Conservation (phyloP, 1,284 basidiomycete species). For the Fomitopsis betulina region DNA sequence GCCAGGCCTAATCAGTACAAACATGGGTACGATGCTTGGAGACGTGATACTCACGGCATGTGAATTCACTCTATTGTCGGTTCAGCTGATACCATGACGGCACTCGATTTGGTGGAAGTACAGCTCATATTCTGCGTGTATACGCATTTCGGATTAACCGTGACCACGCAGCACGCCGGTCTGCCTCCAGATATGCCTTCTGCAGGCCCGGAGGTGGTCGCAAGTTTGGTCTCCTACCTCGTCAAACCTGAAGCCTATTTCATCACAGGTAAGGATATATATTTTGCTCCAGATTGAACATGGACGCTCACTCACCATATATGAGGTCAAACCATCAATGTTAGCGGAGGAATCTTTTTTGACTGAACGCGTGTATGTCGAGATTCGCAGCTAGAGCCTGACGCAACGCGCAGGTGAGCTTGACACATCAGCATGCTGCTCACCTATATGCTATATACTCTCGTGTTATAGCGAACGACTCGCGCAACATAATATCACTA, state of each 20-base stretch:
- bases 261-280: slow-evolving; percentile 8
- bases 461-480: no score
- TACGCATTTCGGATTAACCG: not conserved
- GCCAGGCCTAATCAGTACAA: slow-evolving; percentile 4
- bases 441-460: no score
- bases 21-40: not conserved
- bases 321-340: not conserved
- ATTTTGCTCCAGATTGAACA: no score
- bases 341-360: not conserved
- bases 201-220: slow-evolving; percentile 1
- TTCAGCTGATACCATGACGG: not conserved
- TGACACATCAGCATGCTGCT: no score
- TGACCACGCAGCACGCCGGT: not conserved
- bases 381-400: no score
- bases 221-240: slow-evolving; percentile 4
- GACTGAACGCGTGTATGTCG: not conserved
- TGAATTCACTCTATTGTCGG: no score
- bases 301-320: no score
- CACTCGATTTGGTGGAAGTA: not conserved
- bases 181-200: not conserved
- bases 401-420: no score
- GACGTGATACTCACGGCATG: no score
- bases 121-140: no score
- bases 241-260: slow-evolving; percentile 4
- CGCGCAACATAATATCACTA: no score